These are phyloP conservation scores for Ceratobasidium theobromae DNA, from an alignment of 1,284 basidiomycete genomes.

Conservation along the genomic window DNA sequence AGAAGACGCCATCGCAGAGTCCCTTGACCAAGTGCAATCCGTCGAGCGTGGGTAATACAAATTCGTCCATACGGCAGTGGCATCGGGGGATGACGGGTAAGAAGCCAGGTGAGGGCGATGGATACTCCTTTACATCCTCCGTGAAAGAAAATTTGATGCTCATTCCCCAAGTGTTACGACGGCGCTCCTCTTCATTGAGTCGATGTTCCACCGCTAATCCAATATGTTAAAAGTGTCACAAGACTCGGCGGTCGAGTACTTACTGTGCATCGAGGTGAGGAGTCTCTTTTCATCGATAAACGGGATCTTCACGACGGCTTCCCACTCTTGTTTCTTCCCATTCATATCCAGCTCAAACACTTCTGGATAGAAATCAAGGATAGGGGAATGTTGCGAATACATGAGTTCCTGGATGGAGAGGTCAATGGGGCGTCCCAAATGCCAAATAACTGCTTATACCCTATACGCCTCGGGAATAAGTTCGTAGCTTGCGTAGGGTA, in stretches of 20 bases:
- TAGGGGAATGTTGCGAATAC: slow-evolving; percentile 82
- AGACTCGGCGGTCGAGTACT: slow-evolving; percentile 38
- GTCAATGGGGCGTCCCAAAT: not conserved
- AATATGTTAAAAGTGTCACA: not conserved
- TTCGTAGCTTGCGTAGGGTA: slow-evolving; percentile 86
- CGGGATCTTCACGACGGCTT: slow-evolving; percentile 97
- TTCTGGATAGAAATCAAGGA: slow-evolving; percentile 91
- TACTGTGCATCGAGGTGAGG: slow-evolving; percentile 78
- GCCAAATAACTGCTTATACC: slow-evolving; percentile 46
- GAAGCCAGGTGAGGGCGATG: slow-evolving; percentile 90
- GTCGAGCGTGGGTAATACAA: slow-evolving; percentile 84
- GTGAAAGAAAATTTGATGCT: slow-evolving; percentile 81
- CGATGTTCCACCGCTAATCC: slow-evolving; percentile 68
- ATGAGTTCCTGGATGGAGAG: slow-evolving; percentile 72
- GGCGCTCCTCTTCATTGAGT: slow-evolving; percentile 74
- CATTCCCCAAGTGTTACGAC: slow-evolving; percentile 77
- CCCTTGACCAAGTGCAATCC: slow-evolving; percentile 86
- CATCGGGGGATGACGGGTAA: slow-evolving; percentile 90
- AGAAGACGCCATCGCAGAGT: slow-evolving; percentile 83
- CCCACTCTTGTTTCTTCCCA: slow-evolving; percentile 99
- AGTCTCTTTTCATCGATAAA: slow-evolving; percentile 90
- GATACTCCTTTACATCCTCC: slow-evolving; percentile 66
- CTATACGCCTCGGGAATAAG: slow-evolving; percentile 85
- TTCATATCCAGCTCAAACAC: slow-evolving; percentile 94
- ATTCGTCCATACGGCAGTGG: slow-evolving; percentile 75